Evolutionary conservation across 176 grass and related monocot species (phyloP).

Genomic region (Cymbopogon citratus): DNA sequence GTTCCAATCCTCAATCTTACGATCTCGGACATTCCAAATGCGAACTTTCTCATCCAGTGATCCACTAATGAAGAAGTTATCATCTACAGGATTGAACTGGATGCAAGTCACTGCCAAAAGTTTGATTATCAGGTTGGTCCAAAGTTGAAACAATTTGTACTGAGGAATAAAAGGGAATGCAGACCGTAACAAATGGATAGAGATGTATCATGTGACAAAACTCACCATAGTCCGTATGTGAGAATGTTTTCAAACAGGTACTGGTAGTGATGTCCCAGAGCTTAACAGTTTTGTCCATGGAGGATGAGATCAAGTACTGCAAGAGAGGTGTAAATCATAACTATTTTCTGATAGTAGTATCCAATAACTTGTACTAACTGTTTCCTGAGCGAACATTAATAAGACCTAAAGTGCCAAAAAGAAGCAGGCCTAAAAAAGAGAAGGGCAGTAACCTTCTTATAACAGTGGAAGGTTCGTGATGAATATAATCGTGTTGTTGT

Average conservation of each 20-base stretch:
- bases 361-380: background rate
- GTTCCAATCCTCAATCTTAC: conserved; percentile 96
- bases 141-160: conserved; percentile 10
- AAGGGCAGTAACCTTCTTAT: background rate
- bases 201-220: conserved; percentile 30
- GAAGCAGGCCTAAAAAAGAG: background rate
- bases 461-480: background rate
- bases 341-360: background rate
- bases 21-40: conserved; percentile 88
- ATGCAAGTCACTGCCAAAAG: conserved; percentile 90
- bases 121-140: conserved; percentile 8
- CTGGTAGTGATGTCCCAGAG: conserved; percentile 74
- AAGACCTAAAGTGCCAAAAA: background rate
- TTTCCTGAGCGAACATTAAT: background rate
- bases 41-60: conserved; percentile 98
- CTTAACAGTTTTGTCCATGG: conserved; percentile 98
- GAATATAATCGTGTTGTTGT: background rate
- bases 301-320: conserved; percentile 93
- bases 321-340: conserved; percentile 3
- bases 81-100: conserved; percentile 97
- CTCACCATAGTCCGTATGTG: conserved; percentile 95
- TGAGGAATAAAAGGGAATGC: background rate
- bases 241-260: conserved; percentile 94
- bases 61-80: conserved; percentile 95
- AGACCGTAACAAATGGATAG: background rate